A percentile compares a stretch with the other conserved stretches of the same genome.
Evolutionary conservation across 768 basidiomycete species (phyloP).

Genomic region (Hygrophorus russula): DNA sequence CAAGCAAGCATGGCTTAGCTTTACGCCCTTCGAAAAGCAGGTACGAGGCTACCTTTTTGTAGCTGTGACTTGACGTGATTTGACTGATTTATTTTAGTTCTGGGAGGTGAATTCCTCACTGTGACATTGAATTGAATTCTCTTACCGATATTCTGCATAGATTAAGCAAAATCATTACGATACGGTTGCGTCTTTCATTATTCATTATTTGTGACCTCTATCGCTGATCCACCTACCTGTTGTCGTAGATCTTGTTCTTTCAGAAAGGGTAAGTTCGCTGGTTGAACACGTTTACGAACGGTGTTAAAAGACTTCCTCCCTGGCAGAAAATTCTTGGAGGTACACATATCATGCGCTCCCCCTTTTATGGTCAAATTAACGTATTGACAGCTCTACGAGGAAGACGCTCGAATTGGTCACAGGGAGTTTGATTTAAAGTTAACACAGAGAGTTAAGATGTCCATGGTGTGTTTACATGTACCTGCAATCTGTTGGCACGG

Average conservation of each 20-base stretch:
- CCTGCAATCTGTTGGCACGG: background rate
- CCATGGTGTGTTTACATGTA: constrained; percentile 59
- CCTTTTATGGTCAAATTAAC: background rate
- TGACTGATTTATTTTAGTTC: constrained; percentile 32
- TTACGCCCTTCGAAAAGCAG: constrained; percentile 95
- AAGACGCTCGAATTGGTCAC: constrained; percentile 89
- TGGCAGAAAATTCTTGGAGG: constrained; percentile 70
- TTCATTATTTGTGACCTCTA: constrained; percentile 11
- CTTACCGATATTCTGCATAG: constrained; percentile 19
- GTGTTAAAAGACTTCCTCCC: constrained; percentile 2
- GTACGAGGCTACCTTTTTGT: constrained; percentile 22
- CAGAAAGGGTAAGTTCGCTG: constrained; percentile 75
- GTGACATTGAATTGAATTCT: background rate
- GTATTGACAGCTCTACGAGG: constrained; percentile 66
- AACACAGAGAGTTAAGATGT: constrained; percentile 93
- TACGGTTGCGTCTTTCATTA: constrained; percentile 44
- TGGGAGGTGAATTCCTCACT: constrained; percentile 49
- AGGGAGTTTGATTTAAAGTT: constrained; percentile 92
- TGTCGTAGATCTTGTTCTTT: constrained; percentile 74
- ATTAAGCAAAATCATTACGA: constrained; percentile 98
- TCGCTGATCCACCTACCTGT: constrained; percentile 5
- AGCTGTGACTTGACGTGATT: background rate
- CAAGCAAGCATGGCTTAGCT: constrained; percentile 58
- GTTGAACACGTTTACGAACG: background rate
- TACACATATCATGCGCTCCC: constrained; percentile 14